These are phyloP conservation scores for Tricholomella constricta DNA, from an alignment of 768 basidiomycete genomes.

Conservation along the genomic window DNA sequence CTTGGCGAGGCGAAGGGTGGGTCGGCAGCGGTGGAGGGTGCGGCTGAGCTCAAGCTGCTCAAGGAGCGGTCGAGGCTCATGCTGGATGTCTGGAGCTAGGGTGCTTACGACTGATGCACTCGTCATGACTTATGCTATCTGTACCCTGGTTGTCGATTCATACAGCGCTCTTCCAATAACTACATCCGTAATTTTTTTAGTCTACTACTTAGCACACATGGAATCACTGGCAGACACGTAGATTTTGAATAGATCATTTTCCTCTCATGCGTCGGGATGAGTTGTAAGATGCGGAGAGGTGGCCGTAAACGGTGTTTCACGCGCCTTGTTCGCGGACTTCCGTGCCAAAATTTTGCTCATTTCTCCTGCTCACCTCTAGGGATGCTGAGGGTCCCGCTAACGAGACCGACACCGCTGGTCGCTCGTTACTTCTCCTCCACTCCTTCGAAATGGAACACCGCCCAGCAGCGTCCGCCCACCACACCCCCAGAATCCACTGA, in stretches of 20 bases:
- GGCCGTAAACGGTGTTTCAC: neutral
- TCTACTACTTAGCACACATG: slow-evolving; percentile 13
- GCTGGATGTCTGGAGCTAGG: slow-evolving; percentile 88
- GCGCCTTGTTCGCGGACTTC: neutral
- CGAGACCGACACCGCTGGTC: slow-evolving; percentile 28
- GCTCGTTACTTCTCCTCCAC: slow-evolving; percentile 33
- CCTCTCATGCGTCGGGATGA: neutral
- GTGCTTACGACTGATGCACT: slow-evolving; percentile 9
- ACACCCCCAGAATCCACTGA: slow-evolving; percentile 3
- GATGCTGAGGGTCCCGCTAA: slow-evolving; percentile 38
- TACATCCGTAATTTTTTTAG: slow-evolving; percentile 20
- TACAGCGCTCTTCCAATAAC: slow-evolving; percentile 12
- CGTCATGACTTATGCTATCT: slow-evolving; percentile 8
- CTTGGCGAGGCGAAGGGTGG: slow-evolving; percentile 96
- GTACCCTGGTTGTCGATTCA: slow-evolving; percentile 7
- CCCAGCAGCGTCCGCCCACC: slow-evolving; percentile 9
- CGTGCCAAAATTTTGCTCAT: neutral
- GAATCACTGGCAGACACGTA: slow-evolving; percentile 12
- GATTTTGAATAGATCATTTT: slow-evolving; percentile 17
- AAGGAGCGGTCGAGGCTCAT: slow-evolving; percentile 91
- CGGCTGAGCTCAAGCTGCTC: slow-evolving; percentile 88
- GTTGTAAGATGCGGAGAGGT: neutral
- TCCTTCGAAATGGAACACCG: slow-evolving; percentile 32
- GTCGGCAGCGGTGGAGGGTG: slow-evolving; percentile 82
- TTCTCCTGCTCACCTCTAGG: slow-evolving; percentile 9